Percentiles rank a stretch among this genome's conserved stretches.
phyloP scores from a whole-genome alignment of 345 rosid genomes.

The Sisymbrium altissimum region DNA sequence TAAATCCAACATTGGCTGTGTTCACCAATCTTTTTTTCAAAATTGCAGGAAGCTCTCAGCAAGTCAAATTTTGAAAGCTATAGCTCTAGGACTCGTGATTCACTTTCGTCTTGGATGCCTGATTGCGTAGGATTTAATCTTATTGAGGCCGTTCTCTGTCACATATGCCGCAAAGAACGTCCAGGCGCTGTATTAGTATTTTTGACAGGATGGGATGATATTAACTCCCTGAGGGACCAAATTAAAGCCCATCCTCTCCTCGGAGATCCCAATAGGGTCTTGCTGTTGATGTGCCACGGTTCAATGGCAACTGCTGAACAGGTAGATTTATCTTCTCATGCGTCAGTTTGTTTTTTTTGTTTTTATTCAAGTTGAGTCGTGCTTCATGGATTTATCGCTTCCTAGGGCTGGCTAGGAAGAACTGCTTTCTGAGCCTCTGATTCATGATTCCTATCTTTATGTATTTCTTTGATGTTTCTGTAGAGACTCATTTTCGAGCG shows the following conservation, averaged over 20 bases:
- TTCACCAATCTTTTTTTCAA: background rate
- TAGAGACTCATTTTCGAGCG: conserved; percentile 89
- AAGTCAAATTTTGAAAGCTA: conserved; percentile 82
- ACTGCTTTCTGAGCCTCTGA: background rate
- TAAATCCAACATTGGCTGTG: background rate
- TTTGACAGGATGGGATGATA: conserved; percentile 99
- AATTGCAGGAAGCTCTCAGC: conserved; percentile 80
- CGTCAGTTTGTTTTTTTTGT: conserved; percentile 1
- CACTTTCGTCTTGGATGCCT: conserved; percentile 86
- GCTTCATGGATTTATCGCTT: background rate
- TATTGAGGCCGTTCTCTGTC: conserved; percentile 92
- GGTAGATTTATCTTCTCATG: conserved; percentile 37
- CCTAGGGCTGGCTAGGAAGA: background rate
- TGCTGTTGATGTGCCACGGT: conserved; percentile 89
- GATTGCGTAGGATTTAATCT: conserved; percentile 95
- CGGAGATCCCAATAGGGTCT: conserved; percentile 95
- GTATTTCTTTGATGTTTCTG: conserved; percentile 29
- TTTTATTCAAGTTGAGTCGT: background rate
- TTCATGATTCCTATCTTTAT: background rate
- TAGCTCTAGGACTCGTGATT: conserved; percentile 82
- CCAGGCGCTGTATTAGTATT: conserved; percentile 92
- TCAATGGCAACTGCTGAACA: conserved; percentile 98
- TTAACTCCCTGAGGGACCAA: conserved; percentile 87
- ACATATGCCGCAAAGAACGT: conserved; percentile 92
- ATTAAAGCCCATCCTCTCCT: conserved; percentile 94